These are phyloP conservation scores for Aspergillus sp. DNA, from an alignment of 2,329 filamentous ascomycete species.

Conservation along the genomic window DNA sequence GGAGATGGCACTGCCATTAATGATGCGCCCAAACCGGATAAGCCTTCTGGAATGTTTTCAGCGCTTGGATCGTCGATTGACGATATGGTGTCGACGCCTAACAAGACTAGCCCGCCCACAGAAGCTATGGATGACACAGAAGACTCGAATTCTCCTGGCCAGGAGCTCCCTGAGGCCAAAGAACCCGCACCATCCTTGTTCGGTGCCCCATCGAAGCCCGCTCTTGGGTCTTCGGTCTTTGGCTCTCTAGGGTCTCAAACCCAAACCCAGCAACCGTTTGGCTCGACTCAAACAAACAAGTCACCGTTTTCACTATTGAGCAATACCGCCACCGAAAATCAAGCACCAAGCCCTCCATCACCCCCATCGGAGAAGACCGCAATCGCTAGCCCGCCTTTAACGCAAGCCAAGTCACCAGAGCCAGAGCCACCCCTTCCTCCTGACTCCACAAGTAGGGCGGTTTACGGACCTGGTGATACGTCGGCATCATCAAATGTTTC, in stretches of 20 bases:
- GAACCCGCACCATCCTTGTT: conserved; percentile 25
- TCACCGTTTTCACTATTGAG: conserved; percentile 34
- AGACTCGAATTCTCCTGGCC: conserved; percentile 25
- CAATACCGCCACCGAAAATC: conserved; percentile 22
- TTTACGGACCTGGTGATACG: conserved; percentile 50
- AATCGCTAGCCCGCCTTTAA: conserved; percentile 30
- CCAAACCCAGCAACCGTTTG: conserved; percentile 25
- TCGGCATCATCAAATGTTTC: conserved; percentile 47
- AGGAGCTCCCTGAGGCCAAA: conserved; percentile 23
- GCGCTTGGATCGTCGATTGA: conserved; percentile 42
- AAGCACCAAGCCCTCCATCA: conserved; percentile 30
- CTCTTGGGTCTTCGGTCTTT: conserved; percentile 26
- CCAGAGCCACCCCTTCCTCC: conserved; percentile 45
- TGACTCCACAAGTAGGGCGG: conserved; percentile 47
- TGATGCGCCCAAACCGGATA: conserved; percentile 41
- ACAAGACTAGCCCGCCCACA: conserved; percentile 32
- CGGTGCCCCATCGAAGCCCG: conserved; percentile 24
- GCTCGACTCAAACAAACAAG: conserved; percentile 27
- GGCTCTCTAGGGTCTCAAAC: conserved; percentile 30
- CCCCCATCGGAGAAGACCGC: conserved; percentile 35
- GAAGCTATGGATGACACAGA: conserved; percentile 41
- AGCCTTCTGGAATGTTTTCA: conserved; percentile 33
- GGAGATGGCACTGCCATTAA: conserved; percentile 40
- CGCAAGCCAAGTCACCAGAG: conserved; percentile 32
- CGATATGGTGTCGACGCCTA: conserved; percentile 38